Evolutionary conservation across 2,329 filamentous ascomycete genomes (phyloP).

Genomic region (Hypoxylon sp.): DNA sequence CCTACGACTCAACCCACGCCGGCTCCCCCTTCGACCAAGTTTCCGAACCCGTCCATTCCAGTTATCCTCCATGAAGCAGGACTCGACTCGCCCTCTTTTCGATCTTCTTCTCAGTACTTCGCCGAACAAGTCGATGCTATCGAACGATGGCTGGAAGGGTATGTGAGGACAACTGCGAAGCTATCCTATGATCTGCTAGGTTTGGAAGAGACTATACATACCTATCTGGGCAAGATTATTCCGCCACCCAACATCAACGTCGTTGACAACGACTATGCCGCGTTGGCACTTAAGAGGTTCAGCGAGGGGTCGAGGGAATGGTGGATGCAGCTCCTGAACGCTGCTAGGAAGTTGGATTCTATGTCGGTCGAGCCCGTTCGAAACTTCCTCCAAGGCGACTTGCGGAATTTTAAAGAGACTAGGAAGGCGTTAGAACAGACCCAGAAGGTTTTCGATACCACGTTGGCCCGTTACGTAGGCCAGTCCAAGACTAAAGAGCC

Average conservation of each 20-base stretch:
- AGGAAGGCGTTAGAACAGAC: slow-evolving; percentile 77
- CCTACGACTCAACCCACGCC: slow-evolving; percentile 29
- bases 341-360: slow-evolving; percentile 79
- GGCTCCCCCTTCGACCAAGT: slow-evolving; percentile 32
- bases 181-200: slow-evolving; percentile 70
- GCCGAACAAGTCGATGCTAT: slow-evolving; percentile 89
- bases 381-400: slow-evolving; percentile 78
- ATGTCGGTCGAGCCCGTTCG: slow-evolving; percentile 84
- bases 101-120: slow-evolving; percentile 85
- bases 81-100: slow-evolving; percentile 95
- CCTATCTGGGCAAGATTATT: slow-evolving; percentile 78
- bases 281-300: slow-evolving; percentile 84
- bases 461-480: slow-evolving; percentile 80
- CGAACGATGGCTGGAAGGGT: slow-evolving; percentile 86
- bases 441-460: slow-evolving; percentile 85
- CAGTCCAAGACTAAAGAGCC: slow-evolving; percentile 95
- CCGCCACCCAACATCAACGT: slow-evolving; percentile 79
- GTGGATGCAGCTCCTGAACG: slow-evolving; percentile 79
- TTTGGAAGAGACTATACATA: slow-evolving; percentile 81
- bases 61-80: slow-evolving; percentile 93
- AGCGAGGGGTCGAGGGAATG: slow-evolving; percentile 88
- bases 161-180: slow-evolving; percentile 62
- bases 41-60: slow-evolving; percentile 62
- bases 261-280: slow-evolving; percentile 93
- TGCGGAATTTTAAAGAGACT: slow-evolving; percentile 86